Evolutionary conservation across 1,139 yeast genomes (phyloP).

Genomic region (Schizosaccharomyces versatilis): DNA sequence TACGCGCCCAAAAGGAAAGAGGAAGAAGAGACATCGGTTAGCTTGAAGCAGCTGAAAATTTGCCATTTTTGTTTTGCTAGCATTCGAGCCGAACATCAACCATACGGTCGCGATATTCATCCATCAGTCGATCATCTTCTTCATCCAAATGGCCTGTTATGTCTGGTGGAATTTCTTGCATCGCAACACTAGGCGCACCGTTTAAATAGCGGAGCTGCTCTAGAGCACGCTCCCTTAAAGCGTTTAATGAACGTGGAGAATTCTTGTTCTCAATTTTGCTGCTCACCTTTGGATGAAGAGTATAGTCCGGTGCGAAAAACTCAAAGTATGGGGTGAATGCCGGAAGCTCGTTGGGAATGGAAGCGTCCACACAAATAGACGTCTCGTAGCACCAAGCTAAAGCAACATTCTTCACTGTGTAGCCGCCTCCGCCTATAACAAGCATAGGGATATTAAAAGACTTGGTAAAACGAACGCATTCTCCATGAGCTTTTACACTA

Average conservation of each 20-base stretch:
- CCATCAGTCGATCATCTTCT: conserved; percentile 27
- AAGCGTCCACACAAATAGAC: conserved; percentile 57
- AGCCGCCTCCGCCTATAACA: conserved; percentile 94
- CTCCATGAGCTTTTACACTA: conserved; percentile 82
- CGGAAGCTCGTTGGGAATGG: conserved; percentile 56
- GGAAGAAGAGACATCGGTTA: too few relatives aligned
- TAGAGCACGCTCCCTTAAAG: conserved; percentile 48
- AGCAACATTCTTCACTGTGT: conserved; percentile 86
- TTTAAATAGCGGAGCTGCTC: conserved; percentile 66
- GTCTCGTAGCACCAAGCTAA: conserved; percentile 93
- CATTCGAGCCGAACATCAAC: not conserved
- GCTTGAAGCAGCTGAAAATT: too few relatives aligned
- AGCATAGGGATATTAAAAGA: conserved; percentile 73
- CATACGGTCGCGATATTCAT: conserved; percentile 16
- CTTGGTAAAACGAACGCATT: conserved; percentile 70
- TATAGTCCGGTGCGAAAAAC: conserved; percentile 82
- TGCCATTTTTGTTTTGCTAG: not conserved
- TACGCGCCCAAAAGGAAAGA: too few relatives aligned
- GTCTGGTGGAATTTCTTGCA: conserved; percentile 79
- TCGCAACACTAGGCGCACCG: conserved; percentile 86
- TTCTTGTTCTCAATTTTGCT: conserved; percentile 79
- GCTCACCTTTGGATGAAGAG: conserved; percentile 71
- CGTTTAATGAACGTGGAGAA: conserved; percentile 61
- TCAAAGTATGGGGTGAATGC: conserved; percentile 58
- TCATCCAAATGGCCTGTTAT: conserved; percentile 33